Conservation (phyloP, 352 stramenopile genomes). For the Elongisporangium senticosum region DNA sequence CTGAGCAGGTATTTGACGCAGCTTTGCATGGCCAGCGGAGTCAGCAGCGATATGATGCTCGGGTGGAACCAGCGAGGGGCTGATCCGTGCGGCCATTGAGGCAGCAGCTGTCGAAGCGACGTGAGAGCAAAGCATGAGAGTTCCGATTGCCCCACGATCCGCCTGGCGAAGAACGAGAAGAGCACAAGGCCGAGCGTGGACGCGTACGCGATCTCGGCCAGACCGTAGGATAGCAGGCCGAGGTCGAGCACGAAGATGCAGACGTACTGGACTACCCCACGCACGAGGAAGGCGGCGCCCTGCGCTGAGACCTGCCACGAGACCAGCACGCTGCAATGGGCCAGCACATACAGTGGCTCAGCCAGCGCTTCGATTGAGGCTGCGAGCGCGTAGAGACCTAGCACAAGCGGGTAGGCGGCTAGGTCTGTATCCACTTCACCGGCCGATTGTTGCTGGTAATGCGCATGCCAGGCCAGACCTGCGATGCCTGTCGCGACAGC, state of each 20-base stretch:
- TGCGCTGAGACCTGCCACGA: slow-evolving; percentile 79
- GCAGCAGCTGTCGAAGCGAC: slow-evolving; percentile 44
- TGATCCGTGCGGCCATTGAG: neutral
- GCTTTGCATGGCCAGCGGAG: slow-evolving; percentile 88
- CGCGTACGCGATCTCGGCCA: slow-evolving; percentile 73
- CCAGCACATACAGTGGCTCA: slow-evolving; percentile 80
- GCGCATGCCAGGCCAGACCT: neutral
- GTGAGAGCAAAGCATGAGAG: slow-evolving; percentile 32
- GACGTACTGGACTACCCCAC: slow-evolving; percentile 59
- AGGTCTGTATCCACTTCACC: slow-evolving; percentile 22
- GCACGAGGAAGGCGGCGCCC: slow-evolving; percentile 66
- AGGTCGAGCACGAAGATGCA: slow-evolving; percentile 59
- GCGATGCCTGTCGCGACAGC: slow-evolving; percentile 50
- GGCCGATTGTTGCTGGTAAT: neutral
- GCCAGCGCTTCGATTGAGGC: slow-evolving; percentile 75
- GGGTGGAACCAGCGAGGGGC: slow-evolving; percentile 44
- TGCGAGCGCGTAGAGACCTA: slow-evolving; percentile 71
- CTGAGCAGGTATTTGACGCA: slow-evolving; percentile 97
- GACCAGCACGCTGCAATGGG: slow-evolving; percentile 73
- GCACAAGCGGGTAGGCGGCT: slow-evolving; percentile 40
- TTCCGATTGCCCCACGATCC: slow-evolving; percentile 19
- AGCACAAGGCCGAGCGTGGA: slow-evolving; percentile 59
- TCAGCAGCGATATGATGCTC: slow-evolving; percentile 52
- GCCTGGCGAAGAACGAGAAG: slow-evolving; percentile 38
- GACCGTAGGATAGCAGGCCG: slow-evolving; percentile 64